Evolutionary conservation across 1,284 basidiomycete genomes (phyloP).

Genomic region (Puccinia novopanici): DNA sequence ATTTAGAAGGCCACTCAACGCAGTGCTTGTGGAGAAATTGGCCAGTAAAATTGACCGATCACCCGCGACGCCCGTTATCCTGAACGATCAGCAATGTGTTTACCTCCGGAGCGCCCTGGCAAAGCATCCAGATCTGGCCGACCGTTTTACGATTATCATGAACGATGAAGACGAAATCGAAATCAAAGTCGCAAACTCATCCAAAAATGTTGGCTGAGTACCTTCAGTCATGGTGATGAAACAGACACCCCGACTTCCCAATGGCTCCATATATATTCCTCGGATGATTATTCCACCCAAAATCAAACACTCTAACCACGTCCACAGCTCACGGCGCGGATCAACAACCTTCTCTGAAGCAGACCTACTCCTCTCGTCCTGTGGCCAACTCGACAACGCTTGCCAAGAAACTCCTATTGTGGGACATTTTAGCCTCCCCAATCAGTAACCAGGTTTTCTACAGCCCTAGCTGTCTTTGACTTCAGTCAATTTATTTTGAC

Average conservation of each 20-base stretch:
- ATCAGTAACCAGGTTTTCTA: no score
- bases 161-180: constrained; percentile 46
- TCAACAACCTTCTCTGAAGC: constrained; percentile 15
- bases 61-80: constrained; percentile 6
- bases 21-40: constrained; percentile 49
- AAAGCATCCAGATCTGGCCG: constrained; percentile 46
- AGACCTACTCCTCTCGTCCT: neutral
- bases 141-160: constrained; percentile 30
- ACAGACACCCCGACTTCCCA: neutral
- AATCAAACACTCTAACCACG: neutral
- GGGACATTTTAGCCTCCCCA: no score
- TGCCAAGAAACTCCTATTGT: no score
- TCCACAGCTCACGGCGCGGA: neutral
- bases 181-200: neutral
- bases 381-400: neutral
- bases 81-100: constrained; percentile 46
- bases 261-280: constrained; percentile 38
- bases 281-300: neutral
- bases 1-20: constrained; percentile 52
- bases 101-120: constrained; percentile 38
- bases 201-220: neutral
- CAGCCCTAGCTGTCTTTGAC: no score
- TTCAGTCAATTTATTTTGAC: no score
- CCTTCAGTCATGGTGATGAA: neutral
- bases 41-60: constrained; percentile 51